These are phyloP conservation scores for Excoecaria agallocha DNA, from an alignment of 345 rosid genomes.

Conservation along the genomic window DNA sequence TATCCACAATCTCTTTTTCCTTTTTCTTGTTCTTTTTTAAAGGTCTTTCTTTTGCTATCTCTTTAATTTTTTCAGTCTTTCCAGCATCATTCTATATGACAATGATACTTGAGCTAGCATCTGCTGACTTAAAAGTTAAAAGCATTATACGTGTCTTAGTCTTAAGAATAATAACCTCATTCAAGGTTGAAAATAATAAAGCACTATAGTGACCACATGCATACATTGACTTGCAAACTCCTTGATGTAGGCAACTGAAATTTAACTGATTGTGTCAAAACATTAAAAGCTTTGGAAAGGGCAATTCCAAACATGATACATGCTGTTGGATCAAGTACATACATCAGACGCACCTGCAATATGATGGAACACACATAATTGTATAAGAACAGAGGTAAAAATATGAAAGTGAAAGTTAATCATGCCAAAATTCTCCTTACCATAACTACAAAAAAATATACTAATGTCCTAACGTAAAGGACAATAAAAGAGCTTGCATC, in stretches of 20 bases:
- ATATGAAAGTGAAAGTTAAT: not conserved
- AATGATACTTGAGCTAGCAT: constrained; percentile 36
- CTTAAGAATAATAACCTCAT: constrained; percentile 12
- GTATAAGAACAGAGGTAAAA: not conserved
- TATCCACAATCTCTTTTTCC: constrained; percentile 52
- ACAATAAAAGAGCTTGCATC: constrained; percentile 93
- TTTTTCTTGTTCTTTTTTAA: constrained; percentile 69
- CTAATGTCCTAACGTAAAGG: constrained; percentile 90
- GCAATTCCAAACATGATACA: constrained; percentile 99
- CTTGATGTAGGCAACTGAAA: constrained; percentile 57
- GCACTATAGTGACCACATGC: constrained; percentile 22
- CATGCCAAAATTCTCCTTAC: constrained; percentile 40
- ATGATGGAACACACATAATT: constrained; percentile 4
- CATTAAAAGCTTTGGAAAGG: constrained; percentile 92
- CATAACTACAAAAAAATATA: constrained; percentile 99
- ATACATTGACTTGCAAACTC: constrained; percentile 54
- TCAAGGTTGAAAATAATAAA: constrained; percentile 15
- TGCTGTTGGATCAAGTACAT: constrained; percentile 98
- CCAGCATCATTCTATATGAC: constrained; percentile 38
- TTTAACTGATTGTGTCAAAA: constrained; percentile 85
- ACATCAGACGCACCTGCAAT: constrained; percentile 95
- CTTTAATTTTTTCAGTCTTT: constrained; percentile 51
- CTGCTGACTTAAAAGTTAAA: constrained; percentile 62
- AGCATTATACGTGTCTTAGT: constrained; percentile 27
- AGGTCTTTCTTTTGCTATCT: constrained; percentile 48